Evolutionary conservation across 257 asterid genomes (phyloP), one percentile per base, ranked within the genome.

Genomic region (Ilex asprella): DNA sequence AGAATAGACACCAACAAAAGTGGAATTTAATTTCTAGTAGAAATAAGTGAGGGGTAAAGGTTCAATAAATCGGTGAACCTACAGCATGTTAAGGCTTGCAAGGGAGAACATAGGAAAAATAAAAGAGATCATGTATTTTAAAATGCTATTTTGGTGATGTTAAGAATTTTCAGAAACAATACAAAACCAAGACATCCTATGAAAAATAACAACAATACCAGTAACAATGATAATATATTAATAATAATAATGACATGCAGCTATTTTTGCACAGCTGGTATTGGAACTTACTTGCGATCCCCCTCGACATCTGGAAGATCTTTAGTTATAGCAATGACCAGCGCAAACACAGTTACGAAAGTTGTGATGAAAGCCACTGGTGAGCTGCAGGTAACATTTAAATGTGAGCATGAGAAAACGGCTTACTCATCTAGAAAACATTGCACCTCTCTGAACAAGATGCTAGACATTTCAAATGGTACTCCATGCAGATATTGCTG

Each of bases 301-400:
- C 97, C 99, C 73, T 93, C 99, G 46, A 93, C 99, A 66, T 93
- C 99, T 0, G 99, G 97, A 58, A 93, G 96, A 83, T 93, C 99
- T 79, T 93, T 89, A 16, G 99, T 93, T 69, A 93, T 93, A 75
- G 99, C 97, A 75, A 93, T 93, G 61, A 89, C 99, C 77, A 89
- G 89, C 16, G 97, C 99, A 68, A 93, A 89, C 61, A 89, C 55
- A 14, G 96, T 93, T 47, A 93, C 97, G 71, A 93, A 93, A 61
- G 90, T 79, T 74, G 99, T 89, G 70, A 93, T 93, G 87, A 93
- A 93, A 62, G 99, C 97, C 73, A 93, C 97, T 3, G 97, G 96
- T 43, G 82, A 89, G 79, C 99, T 93, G 97, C 72, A 73, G 65
- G 69, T 61, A 66, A 65, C 31, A 39, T 6, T 2, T 35, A 29